phyloP scores from a whole-genome alignment of 2,329 filamentous ascomycete species.

The Dactylella cylindrospora region DNA sequence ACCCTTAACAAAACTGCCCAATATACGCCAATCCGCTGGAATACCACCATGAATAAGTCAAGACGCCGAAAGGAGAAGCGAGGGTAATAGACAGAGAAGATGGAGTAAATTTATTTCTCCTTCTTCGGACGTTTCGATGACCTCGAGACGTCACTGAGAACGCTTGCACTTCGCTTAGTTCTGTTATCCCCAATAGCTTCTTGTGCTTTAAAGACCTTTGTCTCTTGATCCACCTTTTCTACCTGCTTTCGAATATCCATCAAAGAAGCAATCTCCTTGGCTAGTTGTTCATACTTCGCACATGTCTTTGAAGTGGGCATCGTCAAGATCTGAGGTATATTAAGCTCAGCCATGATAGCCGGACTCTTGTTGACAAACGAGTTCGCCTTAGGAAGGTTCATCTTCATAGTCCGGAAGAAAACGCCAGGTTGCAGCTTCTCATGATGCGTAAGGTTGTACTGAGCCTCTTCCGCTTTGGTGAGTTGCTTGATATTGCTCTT shows the following conservation, averaged over 20 bases:
- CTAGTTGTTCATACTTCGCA: slow-evolving; percentile 69
- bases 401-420: slow-evolving; percentile 81
- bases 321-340: slow-evolving; percentile 67
- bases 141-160: slow-evolving; percentile 37
- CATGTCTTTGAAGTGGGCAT: slow-evolving; percentile 75
- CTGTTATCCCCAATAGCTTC: slow-evolving; percentile 34
- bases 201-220: slow-evolving; percentile 47
- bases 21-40: too few species aligned
- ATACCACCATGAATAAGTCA: neutral
- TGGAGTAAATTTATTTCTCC: slow-evolving; percentile 20
- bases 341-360: slow-evolving; percentile 73
- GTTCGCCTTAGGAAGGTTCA: slow-evolving; percentile 74
- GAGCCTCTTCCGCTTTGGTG: slow-evolving; percentile 70
- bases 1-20: too few species aligned
- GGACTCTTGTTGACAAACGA: slow-evolving; percentile 74
- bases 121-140: slow-evolving; percentile 41
- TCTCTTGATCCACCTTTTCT: slow-evolving; percentile 67
- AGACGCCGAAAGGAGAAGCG: neutral
- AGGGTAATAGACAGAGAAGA: neutral
- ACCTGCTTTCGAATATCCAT: slow-evolving; percentile 72
- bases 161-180: slow-evolving; percentile 26
- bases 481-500: slow-evolving; percentile 52
- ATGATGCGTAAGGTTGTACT: slow-evolving; percentile 81
- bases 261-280: slow-evolving; percentile 67
- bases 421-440: slow-evolving; percentile 84